A percentile compares a stretch with the other conserved stretches of the same genome.
phyloP scores from a whole-genome alignment of 2,329 filamentous ascomycete genomes.

The Penicillium thymicola region DNA sequence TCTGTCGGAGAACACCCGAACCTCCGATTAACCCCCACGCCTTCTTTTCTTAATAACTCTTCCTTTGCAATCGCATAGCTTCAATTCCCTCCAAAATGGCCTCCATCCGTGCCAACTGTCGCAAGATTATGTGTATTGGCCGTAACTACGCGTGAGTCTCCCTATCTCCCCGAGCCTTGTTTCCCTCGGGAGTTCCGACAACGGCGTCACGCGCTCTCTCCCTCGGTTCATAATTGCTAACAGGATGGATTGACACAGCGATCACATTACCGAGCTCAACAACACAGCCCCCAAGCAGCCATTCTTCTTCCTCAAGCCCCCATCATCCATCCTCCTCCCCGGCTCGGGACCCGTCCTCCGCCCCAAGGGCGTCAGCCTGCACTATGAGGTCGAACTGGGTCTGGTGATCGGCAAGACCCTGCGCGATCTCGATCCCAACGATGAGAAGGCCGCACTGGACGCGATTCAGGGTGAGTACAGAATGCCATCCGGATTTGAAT shows the following conservation, averaged over 20 bases:
- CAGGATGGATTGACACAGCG: constrained; percentile 51
- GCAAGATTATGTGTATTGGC: constrained; percentile 88
- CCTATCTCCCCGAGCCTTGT: constrained; percentile 28
- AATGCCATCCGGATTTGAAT: neutral
- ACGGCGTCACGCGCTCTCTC: neutral
- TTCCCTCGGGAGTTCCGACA: neutral
- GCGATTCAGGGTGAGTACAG: constrained; percentile 66
- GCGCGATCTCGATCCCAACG: constrained; percentile 70
- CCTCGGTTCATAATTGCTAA: neutral
- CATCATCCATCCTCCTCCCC: constrained; percentile 78
- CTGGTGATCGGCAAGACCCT: constrained; percentile 81
- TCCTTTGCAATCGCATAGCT: neutral
- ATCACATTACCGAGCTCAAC: constrained; percentile 90
- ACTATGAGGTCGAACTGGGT: constrained; percentile 94
- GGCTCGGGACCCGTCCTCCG: constrained; percentile 74
- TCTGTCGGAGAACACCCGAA: constrained; percentile 20
- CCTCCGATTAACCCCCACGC: neutral
- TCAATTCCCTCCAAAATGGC: constrained; percentile 43
- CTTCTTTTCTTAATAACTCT: neutral
- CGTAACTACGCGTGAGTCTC: constrained; percentile 84
- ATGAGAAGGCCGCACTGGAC: constrained; percentile 72
- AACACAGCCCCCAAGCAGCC: constrained; percentile 86
- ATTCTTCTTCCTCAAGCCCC: constrained; percentile 98
- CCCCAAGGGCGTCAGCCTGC: constrained; percentile 77
- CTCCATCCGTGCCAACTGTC: constrained; percentile 51